These are phyloP conservation scores for Phytophthora multivora DNA, from an alignment of 352 stramenopile genomes.

Conservation along the genomic window DNA sequence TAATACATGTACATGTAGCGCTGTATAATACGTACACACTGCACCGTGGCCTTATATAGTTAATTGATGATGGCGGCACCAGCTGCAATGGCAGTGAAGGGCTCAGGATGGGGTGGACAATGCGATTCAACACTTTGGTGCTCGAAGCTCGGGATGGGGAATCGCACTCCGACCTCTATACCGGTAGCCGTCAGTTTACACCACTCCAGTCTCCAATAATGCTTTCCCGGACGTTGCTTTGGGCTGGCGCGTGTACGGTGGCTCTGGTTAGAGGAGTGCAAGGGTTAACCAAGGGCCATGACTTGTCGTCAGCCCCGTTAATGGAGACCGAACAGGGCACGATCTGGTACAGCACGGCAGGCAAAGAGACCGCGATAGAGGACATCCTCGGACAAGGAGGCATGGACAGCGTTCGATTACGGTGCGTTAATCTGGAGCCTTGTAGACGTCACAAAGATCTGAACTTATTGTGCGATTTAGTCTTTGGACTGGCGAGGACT, in stretches of 20 bases:
- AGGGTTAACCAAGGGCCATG: conserved; percentile 35
- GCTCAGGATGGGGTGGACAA: conserved; percentile 8
- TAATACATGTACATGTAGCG: too few species aligned
- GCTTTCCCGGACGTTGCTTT: conserved; percentile 7
- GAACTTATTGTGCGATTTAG: neutral
- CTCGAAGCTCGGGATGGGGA: conserved; percentile 1
- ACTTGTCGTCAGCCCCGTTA: conserved; percentile 28
- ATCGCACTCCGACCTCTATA: neutral
- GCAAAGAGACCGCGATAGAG: conserved; percentile 29
- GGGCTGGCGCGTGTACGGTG: neutral
- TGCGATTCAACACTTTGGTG: neutral
- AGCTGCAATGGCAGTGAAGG: conserved; percentile 13
- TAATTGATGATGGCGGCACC: neutral
- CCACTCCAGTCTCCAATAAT: neutral
- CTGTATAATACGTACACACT: too few species aligned
- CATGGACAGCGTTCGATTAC: conserved; percentile 41
- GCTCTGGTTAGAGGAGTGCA: conserved; percentile 5
- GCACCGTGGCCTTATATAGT: too few species aligned
- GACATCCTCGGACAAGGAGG: conserved; percentile 32
- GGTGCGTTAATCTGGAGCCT: conserved; percentile 3
- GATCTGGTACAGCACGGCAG: conserved; percentile 24
- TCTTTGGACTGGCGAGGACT: conserved; percentile 34
- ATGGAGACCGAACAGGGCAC: conserved; percentile 36
- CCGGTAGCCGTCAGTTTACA: conserved; percentile 1
- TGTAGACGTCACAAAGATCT: too few species aligned